Conservation (phyloP, 1,284 basidiomycete genomes). For the Malassezia psittaci region DNA sequence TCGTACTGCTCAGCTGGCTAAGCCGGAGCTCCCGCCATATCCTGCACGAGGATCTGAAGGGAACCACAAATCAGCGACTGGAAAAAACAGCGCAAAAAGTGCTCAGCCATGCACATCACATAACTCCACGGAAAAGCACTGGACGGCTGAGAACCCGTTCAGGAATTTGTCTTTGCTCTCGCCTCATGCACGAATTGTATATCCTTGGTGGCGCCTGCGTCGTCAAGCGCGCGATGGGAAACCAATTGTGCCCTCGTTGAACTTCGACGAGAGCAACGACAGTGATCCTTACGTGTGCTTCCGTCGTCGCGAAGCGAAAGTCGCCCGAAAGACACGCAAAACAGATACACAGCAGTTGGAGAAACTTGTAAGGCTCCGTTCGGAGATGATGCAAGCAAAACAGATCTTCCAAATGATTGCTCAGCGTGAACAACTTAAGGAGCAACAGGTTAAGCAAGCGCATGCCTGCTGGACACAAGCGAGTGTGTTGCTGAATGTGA, state of each 20-base stretch:
- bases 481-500: conserved; percentile 34
- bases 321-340: conserved; percentile 77
- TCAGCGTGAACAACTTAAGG: conserved; percentile 41
- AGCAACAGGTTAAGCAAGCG: conserved; percentile 26
- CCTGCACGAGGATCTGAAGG: conserved; percentile 11
- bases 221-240: conserved; percentile 39
- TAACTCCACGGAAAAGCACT: conserved; percentile 3
- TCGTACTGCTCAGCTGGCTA: conserved; percentile 23
- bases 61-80: not conserved
- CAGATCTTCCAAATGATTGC: conserved; percentile 32
- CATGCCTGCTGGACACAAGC: conserved; percentile 33
- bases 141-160: conserved; percentile 38
- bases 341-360: conserved; percentile 45
- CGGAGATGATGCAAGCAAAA: conserved; percentile 37
- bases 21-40: conserved; percentile 33
- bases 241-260: conserved; percentile 32
- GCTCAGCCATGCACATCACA: not conserved
- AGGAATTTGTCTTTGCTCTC: conserved; percentile 39
- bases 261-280: conserved; percentile 75
- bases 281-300: conserved; percentile 98
- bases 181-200: conserved; percentile 27
- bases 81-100: not conserved
- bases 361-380: conserved; percentile 41
- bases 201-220: conserved; percentile 43
- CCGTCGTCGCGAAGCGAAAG: conserved; percentile 86